Percentiles rank a stretch among this genome's conserved stretches.
These are phyloP conservation scores for Cyclotella baltica DNA, from an alignment of 108 stramenopile genomes.

Conservation along the genomic window DNA sequence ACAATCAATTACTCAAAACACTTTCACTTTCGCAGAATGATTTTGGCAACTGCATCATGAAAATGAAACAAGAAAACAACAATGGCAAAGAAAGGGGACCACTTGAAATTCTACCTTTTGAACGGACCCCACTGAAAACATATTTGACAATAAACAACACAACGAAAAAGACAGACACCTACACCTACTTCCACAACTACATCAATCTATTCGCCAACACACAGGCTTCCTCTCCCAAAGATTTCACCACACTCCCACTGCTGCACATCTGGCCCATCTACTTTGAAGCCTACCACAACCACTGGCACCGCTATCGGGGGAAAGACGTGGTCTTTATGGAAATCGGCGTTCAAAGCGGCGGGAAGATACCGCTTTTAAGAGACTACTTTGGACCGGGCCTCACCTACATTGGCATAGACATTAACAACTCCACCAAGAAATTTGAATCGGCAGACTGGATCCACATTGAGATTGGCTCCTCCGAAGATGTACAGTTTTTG, in stretches of 20 bases:
- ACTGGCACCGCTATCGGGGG: conserved; percentile 18
- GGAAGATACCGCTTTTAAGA: conserved; percentile 6
- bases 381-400: conserved; percentile 19
- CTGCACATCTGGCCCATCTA: conserved; percentile 15
- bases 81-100: no score
- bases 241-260: conserved; percentile 8
- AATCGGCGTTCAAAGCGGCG: conserved; percentile 18
- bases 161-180: conserved; percentile 7
- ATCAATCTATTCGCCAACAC: background rate
- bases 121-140: background rate
- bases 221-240: conserved; percentile 7
- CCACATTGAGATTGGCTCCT: conserved; percentile 16
- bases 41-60: background rate
- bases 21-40: background rate
- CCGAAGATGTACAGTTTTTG: conserved; percentile 13
- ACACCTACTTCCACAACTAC: conserved; percentile 19
- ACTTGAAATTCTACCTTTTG: conserved; percentile 16
- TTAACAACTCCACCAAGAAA: conserved; percentile 16
- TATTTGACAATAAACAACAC: background rate
- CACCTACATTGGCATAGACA: conserved; percentile 10
- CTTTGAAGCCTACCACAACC: conserved; percentile 25
- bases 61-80: conserved; percentile 1
- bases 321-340: conserved; percentile 23
- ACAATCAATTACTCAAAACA: background rate
- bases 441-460: conserved; percentile 16